phyloP scores from a whole-genome alignment of 2,329 filamentous ascomycete genomes.

The Emmonsiellopsis sp. region DNA sequence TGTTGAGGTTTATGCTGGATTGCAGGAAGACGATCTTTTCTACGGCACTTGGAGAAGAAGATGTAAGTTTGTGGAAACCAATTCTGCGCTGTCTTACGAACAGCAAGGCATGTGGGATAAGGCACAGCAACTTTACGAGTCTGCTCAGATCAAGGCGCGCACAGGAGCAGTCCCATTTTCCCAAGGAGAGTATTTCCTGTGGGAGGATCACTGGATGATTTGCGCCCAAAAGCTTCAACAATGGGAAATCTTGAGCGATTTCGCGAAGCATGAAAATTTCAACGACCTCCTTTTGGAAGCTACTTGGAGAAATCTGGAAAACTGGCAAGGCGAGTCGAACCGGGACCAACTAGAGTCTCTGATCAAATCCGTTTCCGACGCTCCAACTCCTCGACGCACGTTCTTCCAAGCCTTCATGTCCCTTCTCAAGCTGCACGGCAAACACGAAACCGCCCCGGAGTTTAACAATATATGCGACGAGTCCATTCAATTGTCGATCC shows the following conservation, averaged over 20 bases:
- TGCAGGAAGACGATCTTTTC: slow-evolving; percentile 95
- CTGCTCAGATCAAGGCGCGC: slow-evolving; percentile 91
- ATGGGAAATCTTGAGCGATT: slow-evolving; percentile 96
- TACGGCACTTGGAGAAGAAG: slow-evolving; percentile 94
- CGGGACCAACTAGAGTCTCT: slow-evolving; percentile 84
- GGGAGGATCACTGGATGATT: slow-evolving; percentile 98
- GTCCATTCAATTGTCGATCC: slow-evolving; percentile 90
- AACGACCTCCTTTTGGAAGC: slow-evolving; percentile 93
- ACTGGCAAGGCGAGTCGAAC: slow-evolving; percentile 80
- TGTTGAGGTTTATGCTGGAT: slow-evolving; percentile 79
- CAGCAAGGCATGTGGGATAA: slow-evolving; percentile 99
- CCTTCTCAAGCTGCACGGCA: slow-evolving; percentile 84
- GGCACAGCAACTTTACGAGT: slow-evolving; percentile 92
- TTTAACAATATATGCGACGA: slow-evolving; percentile 91
- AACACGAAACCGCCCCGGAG: slow-evolving; percentile 68
- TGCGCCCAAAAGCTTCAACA: slow-evolving; percentile 98
- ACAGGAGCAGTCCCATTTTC: slow-evolving; percentile 96
- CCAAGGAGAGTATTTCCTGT: slow-evolving; percentile 94
- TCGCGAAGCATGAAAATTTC: slow-evolving; percentile 97
- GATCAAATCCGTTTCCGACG: slow-evolving; percentile 96
- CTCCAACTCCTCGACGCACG: slow-evolving; percentile 81
- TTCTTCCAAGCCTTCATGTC: slow-evolving; percentile 99
- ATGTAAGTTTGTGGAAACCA: slow-evolving; percentile 95
- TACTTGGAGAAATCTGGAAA: slow-evolving; percentile 90
- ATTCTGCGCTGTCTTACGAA: slow-evolving; percentile 92